Evolutionary conservation across 495 filamentous ascomycete genomes (phyloP).

Genomic region (Echria macrotheca): DNA sequence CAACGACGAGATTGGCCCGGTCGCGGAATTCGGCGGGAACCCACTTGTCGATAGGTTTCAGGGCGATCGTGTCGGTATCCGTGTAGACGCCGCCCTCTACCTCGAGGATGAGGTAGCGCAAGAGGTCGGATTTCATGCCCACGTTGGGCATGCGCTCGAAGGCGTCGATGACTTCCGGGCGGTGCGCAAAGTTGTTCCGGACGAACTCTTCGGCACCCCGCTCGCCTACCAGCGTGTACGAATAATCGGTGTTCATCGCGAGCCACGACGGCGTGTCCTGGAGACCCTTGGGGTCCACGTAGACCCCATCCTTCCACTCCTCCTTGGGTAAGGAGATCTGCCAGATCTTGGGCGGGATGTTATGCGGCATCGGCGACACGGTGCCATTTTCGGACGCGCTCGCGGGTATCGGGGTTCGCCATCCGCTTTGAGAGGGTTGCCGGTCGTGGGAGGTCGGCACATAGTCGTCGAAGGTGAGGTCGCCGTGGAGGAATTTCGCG

Average conservation of each 20-base stretch:
- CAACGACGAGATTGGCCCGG: slow-evolving; percentile 28
- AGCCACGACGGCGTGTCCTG: slow-evolving; percentile 13
- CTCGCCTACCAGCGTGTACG: slow-evolving; percentile 19
- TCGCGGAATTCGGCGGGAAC: slow-evolving; percentile 36
- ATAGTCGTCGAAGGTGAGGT: neutral
- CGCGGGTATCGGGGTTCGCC: neutral
- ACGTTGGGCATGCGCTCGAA: slow-evolving; percentile 39
- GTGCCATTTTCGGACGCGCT: neutral
- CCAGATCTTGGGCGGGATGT: slow-evolving; percentile 16
- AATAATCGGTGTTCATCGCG: slow-evolving; percentile 13
- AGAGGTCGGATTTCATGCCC: slow-evolving; percentile 47
- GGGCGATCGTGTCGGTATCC: slow-evolving; percentile 49
- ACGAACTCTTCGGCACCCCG: slow-evolving; percentile 23
- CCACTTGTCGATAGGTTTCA: slow-evolving; percentile 39
- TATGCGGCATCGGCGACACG: neutral
- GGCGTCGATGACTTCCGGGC: slow-evolving; percentile 38
- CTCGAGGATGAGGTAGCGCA: slow-evolving; percentile 48
- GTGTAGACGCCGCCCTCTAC: slow-evolving; percentile 48
- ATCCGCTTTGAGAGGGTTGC: neutral
- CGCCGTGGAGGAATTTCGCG: neutral
- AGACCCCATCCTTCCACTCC: neutral
- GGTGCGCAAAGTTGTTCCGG: slow-evolving; percentile 16
- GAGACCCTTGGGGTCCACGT: slow-evolving; percentile 1
- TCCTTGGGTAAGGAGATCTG: slow-evolving; percentile 15
- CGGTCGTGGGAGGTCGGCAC: neutral